Evolutionary conservation across 108 stramenopile genomes (phyloP), one percentile per base, ranked within the genome.

Genomic region (Skeletonema grethae): DNA sequence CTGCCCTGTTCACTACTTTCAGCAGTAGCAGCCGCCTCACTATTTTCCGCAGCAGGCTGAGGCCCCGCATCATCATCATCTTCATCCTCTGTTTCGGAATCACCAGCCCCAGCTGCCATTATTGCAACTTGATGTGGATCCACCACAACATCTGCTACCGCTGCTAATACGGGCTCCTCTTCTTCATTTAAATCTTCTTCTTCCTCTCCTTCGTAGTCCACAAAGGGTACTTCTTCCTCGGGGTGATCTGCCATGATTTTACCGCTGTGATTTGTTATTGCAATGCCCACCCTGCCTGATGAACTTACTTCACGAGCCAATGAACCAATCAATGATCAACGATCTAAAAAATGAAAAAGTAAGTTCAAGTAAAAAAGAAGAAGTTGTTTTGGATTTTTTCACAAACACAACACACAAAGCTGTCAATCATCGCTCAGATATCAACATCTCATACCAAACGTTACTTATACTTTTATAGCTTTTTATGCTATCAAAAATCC

Each of bases 161-260:
- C 46, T 5, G 30, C 65, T 38, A 11, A 2, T 38, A 11, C 10
- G 10, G 36, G 69, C 13, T 57, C 64, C 28, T 57, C 55, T 2
- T 43, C 64, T 2, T 59, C 57, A 10, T 20, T 9, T 7, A 7
- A 4, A 53, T 53, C 50, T 7, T 53, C 50, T 29, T 74, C 73
- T 55, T 74, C 73, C 41, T 65, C 73, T 67, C 74, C 65, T 53
- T 80, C 79, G 79, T 80, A 80, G 62, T 80, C 79, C 45, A 80
- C 79, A 24, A 73, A 71, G 60, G 78, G 78, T 24, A 69, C 70
- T n/a, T 63, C 80, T 18, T 82, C 61, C 16, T 58, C 74, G 22
- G 48, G 32, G 67, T 66, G 65, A 20, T 59, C 58, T 28, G 65
- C 70, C 70, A 71, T 71, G 60, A 28, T 71, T 25, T 30, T 11